Conservation (phyloP, 352 stramenopile species). For the Phytophthora agathidicida region DNA sequence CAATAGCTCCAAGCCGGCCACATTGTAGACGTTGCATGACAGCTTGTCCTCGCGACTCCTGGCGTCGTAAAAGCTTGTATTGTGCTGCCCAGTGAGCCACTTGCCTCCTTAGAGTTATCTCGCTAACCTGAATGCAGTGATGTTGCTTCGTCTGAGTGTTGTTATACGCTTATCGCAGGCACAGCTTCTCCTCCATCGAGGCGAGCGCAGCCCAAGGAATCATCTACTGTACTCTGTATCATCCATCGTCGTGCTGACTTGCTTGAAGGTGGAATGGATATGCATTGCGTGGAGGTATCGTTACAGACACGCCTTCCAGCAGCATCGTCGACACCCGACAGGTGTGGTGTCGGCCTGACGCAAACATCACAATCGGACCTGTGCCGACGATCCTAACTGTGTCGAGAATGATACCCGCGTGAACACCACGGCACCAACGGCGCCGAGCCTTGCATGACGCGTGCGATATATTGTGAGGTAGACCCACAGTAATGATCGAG, state of each 20-base stretch:
- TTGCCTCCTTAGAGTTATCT: conserved; percentile 1
- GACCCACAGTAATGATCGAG: no score
- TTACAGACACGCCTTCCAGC: not conserved
- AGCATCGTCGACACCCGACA: conserved; percentile 17
- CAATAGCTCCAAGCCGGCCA: conserved; percentile 30
- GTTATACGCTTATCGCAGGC: no score
- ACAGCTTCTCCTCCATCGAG: no score
- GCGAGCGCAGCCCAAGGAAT: no score
- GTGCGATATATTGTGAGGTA: no score
- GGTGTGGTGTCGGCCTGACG: not conserved
- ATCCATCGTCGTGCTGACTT: conserved; percentile 2
- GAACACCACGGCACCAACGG: no score
- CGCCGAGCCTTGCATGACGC: no score
- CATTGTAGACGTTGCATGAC: not conserved
- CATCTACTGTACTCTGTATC: no score
- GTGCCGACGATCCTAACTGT: no score
- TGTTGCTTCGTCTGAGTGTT: conserved; percentile 5
- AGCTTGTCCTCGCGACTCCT: no score
- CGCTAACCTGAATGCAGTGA: conserved; percentile 12
- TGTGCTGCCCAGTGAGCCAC: conserved; percentile 1
- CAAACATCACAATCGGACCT: conserved; percentile 6
- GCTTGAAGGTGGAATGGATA: conserved; percentile 22
- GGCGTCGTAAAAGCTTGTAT: no score
- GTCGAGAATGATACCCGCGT: no score
- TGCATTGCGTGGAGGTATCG: conserved; percentile 3